phyloP scores from a whole-genome alignment of 352 stramenopile genomes.

The Globisporangium sylvaticum region DNA sequence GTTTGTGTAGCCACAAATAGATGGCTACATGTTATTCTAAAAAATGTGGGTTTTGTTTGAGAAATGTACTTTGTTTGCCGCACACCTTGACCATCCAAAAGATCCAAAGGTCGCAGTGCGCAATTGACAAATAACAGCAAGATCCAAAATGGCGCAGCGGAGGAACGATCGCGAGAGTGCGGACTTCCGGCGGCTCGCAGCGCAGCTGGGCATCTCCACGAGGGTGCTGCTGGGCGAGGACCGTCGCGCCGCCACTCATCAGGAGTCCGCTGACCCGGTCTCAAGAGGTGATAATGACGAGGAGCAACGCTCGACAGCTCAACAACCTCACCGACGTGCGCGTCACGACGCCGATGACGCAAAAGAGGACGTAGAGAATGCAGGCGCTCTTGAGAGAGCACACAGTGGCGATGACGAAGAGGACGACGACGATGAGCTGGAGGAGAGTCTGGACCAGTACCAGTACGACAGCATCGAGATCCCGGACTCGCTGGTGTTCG shows the following conservation, averaged over 20 bases:
- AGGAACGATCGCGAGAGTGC: slow-evolving; percentile 18
- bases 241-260: background rate
- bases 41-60: too few relatives aligned
- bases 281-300: background rate
- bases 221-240: slow-evolving; percentile 28
- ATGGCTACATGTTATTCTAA: background rate
- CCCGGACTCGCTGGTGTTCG: slow-evolving; percentile 24
- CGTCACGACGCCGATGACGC: slow-evolving; percentile 21
- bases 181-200: slow-evolving; percentile 41
- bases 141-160: slow-evolving; percentile 7
- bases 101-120: slow-evolving; percentile 9
- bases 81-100: background rate
- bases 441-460: slow-evolving; percentile 16
- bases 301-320: background rate
- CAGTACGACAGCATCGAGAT: slow-evolving; percentile 11
- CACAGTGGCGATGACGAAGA: slow-evolving; percentile 16
- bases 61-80: too few relatives aligned
- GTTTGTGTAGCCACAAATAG: background rate
- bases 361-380: slow-evolving; percentile 11
- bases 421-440: slow-evolving; percentile 23
- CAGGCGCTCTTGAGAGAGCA: background rate
- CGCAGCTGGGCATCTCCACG: slow-evolving; percentile 49
- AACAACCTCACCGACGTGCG: background rate
- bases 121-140: background rate
- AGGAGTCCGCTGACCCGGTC: background rate